phyloP scores from a whole-genome alignment of 2,329 filamentous ascomycete genomes.

The Curvularia sp. region DNA sequence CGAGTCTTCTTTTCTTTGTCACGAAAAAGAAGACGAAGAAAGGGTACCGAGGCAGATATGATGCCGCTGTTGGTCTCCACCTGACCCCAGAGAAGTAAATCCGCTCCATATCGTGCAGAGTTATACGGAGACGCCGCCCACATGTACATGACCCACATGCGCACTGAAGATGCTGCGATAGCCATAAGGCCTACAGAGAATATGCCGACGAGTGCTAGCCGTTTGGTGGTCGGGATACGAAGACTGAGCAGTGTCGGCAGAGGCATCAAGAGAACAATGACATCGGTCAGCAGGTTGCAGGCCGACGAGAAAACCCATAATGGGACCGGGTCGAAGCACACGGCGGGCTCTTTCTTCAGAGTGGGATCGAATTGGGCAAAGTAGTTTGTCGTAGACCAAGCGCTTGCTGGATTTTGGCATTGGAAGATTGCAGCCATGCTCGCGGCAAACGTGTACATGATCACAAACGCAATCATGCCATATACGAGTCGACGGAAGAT shows the following conservation, averaged over 20 bases:
- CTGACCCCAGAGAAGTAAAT: constrained; percentile 55
- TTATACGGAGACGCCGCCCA: constrained; percentile 50
- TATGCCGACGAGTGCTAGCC: constrained; percentile 58
- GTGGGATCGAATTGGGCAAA: constrained; percentile 42
- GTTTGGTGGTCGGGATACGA: constrained; percentile 58
- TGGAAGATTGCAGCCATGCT: constrained; percentile 43
- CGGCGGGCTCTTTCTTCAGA: constrained; percentile 26
- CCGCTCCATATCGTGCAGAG: constrained; percentile 45
- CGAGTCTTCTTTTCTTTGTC: constrained; percentile 27
- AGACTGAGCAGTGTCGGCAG: constrained; percentile 57
- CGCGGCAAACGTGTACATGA: constrained; percentile 40
- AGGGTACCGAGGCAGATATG: constrained; percentile 55
- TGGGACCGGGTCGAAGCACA: constrained; percentile 45
- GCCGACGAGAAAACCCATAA: constrained; percentile 49
- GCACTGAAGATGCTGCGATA: constrained; percentile 46
- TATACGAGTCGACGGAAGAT: constrained; percentile 43
- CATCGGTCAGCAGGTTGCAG: constrained; percentile 53
- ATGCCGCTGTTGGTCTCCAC: constrained; percentile 59
- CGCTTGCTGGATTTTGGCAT: constrained; percentile 42
- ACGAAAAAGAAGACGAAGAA: constrained; percentile 54
- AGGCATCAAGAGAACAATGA: constrained; percentile 55
- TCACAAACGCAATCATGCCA: constrained; percentile 40
- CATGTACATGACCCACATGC: constrained; percentile 48
- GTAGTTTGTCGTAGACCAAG: constrained; percentile 38
- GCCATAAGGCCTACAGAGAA: constrained; percentile 49